Percentiles rank a stretch among this genome's conserved stretches.
Conservation (phyloP, 2,329 filamentous ascomycete genomes). For the Falciphora oryzae region DNA sequence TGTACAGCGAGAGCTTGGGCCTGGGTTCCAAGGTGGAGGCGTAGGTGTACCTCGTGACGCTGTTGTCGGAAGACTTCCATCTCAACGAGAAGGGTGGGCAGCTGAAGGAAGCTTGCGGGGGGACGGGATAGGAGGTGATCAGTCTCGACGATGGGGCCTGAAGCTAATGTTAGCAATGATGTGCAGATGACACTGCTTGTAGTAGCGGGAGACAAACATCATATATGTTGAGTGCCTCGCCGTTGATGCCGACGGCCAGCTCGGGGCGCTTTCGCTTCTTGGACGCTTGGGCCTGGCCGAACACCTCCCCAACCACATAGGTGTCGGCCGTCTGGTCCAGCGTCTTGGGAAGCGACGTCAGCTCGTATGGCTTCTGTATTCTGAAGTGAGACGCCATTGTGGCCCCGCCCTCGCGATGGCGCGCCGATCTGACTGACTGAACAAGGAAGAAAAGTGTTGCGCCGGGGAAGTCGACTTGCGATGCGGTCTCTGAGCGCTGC, state of each 20-base stretch:
- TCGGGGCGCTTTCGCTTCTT: slow-evolving; percentile 60
- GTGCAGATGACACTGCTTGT: background rate
- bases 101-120: slow-evolving; percentile 58
- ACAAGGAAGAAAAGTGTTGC: background rate
- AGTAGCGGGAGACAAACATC: slow-evolving; percentile 41
- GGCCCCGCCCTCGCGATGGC: background rate
- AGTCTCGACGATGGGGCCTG: slow-evolving; percentile 56
- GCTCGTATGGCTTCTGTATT: slow-evolving; percentile 58
- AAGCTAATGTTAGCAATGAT: slow-evolving; percentile 11
- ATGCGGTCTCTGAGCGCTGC: background rate
- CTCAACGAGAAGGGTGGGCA: slow-evolving; percentile 56
- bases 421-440: background rate
- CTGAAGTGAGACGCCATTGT: slow-evolving; percentile 54
- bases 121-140: slow-evolving; percentile 61
- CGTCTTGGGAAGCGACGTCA: slow-evolving; percentile 53
- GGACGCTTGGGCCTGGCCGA: slow-evolving; percentile 46
- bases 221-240: slow-evolving; percentile 60
- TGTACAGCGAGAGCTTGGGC: slow-evolving; percentile 53
- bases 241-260: slow-evolving; percentile 56
- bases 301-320: slow-evolving; percentile 56
- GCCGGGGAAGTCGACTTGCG: background rate
- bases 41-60: slow-evolving; percentile 55
- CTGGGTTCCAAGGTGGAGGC: slow-evolving; percentile 46
- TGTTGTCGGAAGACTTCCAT: slow-evolving; percentile 40
- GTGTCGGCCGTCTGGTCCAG: slow-evolving; percentile 45